phyloP scores from a whole-genome alignment of 1,284 basidiomycete genomes.

The Pseudozyma thailandica region DNA sequence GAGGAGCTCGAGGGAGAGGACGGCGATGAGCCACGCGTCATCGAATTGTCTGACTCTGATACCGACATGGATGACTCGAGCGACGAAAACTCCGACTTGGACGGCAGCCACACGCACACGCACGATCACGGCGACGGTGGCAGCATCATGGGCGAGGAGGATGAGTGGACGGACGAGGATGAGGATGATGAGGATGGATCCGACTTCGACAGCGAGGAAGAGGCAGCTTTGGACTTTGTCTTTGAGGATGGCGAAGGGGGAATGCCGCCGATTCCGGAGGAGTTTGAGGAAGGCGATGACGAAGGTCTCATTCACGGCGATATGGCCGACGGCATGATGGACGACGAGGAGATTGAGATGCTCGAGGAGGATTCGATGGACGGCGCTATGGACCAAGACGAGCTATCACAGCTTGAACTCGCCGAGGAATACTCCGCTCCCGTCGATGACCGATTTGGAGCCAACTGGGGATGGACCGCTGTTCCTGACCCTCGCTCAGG shows the following conservation, averaged over 20 bases:
- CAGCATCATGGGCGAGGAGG: constrained; percentile 70
- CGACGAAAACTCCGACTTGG: constrained; percentile 37
- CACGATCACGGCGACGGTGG: constrained; percentile 37
- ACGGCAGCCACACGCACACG: constrained; percentile 53
- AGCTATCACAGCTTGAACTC: constrained; percentile 59
- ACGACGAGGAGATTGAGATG: constrained; percentile 52
- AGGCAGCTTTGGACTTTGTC: constrained; percentile 71
- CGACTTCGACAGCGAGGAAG: constrained; percentile 69
- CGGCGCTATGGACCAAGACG: constrained; percentile 54
- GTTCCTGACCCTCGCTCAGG: constrained; percentile 26
- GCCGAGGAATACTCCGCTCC: constrained; percentile 51
- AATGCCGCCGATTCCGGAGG: constrained; percentile 31
- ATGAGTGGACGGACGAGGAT: constrained; percentile 63
- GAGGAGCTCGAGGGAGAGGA: constrained; percentile 69
- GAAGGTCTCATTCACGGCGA: constrained; percentile 34
- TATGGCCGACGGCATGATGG: constrained; percentile 29
- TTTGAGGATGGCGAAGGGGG: constrained; percentile 44
- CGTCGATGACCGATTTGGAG: constrained; percentile 64
- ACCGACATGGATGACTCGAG: constrained; percentile 48
- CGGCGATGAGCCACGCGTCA: constrained; percentile 66
- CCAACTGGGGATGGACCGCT: constrained; percentile 65
- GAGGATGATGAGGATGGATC: constrained; percentile 42
- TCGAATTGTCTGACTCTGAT: constrained; percentile 67
- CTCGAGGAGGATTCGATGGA: constrained; percentile 54
- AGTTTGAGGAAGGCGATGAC: constrained; percentile 42